Evolutionary conservation across 2,329 filamentous ascomycete genomes (phyloP), one percentile per base, ranked within the genome.

Genomic region (Colletotrichum theobromicola): DNA sequence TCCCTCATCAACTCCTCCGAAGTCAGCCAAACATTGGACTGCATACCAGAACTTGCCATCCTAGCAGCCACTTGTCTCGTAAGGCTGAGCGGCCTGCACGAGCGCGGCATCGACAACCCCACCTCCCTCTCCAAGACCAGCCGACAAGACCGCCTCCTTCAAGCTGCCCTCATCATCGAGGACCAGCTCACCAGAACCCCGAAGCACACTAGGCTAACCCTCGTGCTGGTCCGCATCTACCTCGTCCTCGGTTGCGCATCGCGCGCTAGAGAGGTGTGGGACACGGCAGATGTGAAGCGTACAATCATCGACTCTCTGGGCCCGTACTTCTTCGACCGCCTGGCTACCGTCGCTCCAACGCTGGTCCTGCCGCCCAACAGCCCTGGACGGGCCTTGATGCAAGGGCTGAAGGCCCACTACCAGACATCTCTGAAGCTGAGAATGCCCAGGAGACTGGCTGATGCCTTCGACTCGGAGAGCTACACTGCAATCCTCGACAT

Each of bases 261-360:
- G 2, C 84, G 85, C 21, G 88, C 88, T 0, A 82, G 86, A 28
- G 80, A 86, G 37, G 80, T 89, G 3, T 91, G 89, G 89, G 82
- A 84, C 13, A 84, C 84, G 0, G 83, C 91, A 12, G 88, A 86
- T 4, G 86, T 92, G 3, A 92, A 92, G 80, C 86, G 90, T 26
- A 89, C 88, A 0, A 89, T 91, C 32, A 86, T 90, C n/a, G 89
- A 91, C 75, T 88, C 89, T 0, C 83, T 92, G 1, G 89, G 84
- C 4, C 87, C 89, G 0, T 81, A 90, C 2, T 90, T 90, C 73
- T 88, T 89, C 74, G 90, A 92, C 78, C 86, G 90, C 3, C 81
- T 91, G 7, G 88, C 89, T 2, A 88, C 85, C 1, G 79, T 91
- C 3, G 83, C 89, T 0, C 90, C 90, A 0, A 83, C 82, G 0